Evolutionary conservation across 1,284 basidiomycete genomes (phyloP), one percentile per base, ranked within the genome.

Genomic region (Austroboletus olivaceoglutinosus): DNA sequence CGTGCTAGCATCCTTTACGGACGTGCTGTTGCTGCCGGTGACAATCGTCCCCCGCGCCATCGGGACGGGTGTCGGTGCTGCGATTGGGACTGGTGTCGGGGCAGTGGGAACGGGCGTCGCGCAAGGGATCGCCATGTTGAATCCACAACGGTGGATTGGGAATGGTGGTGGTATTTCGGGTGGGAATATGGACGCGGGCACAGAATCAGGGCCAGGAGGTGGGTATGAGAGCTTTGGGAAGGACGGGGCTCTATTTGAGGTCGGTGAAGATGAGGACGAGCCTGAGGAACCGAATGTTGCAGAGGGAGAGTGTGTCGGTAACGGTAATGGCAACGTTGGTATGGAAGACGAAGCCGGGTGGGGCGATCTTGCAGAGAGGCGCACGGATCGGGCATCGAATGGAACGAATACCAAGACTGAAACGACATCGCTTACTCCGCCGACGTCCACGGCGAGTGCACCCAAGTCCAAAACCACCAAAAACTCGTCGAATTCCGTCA

Each of bases 1-100:
- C 56, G 91, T 98, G 12, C 78, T 99, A 2, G 87, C 91, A 0
- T 91, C 91, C 0, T 98, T 99, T 71, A 91, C 91, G 11, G 87
- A 91, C 53, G 84, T 93, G 0, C 82, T 99, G 1, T 74, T 98
- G 0, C 76, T 98, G 0, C 96, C 96, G 0, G 96, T 98, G 18
- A 97, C 93, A 1, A 97, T 98, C 58, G 94, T 98, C 1, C 96
- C 96, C 0, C 83, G 91, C 10, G 91, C 93, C 0, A 58, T 60
- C 12, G 62, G 58, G 2, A 62, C 80, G 13, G 81, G 82, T 0
- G 82, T 83, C 1, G 85, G 89, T 15, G 63, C 51, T 34, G 89
- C 83, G 10, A 89, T 93, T 2, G 86, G 90, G 1, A 85, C 75
- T n/a, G 89, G 82, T 0, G 60, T 62, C 2, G 61, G 54, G 1